Evolutionary conservation across 164 flowering plant species (phyloP).

Genomic region (Platanus orientalis): DNA sequence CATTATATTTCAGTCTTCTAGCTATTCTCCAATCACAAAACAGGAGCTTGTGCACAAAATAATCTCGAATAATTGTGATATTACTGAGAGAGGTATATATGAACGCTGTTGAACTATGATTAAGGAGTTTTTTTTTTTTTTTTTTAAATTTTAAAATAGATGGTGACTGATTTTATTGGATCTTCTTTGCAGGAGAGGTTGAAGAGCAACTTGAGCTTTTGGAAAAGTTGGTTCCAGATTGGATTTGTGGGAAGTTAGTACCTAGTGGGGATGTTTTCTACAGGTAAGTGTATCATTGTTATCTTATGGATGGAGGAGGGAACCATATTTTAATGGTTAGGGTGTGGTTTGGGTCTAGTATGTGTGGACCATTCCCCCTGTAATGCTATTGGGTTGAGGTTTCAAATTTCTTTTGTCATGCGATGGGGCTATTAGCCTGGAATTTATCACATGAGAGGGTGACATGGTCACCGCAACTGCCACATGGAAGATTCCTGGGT

Average conservation of each 20-base stretch:
- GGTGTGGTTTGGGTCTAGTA: no score
- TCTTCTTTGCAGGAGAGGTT: conserved; percentile 37
- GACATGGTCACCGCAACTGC: no score
- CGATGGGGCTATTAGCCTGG: no score
- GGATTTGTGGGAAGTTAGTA: conserved; percentile 46
- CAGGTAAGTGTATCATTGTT: conserved; percentile 33
- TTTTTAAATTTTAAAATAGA: neutral
- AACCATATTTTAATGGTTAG: no score
- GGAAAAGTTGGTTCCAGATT: conserved; percentile 59
- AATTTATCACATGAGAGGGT: no score
- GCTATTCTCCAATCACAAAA: conserved; percentile 46
- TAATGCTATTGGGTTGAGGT: no score
- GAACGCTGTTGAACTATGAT: neutral
- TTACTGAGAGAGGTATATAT: conserved; percentile 45
- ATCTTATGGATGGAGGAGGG: no score
- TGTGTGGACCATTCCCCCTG: no score
- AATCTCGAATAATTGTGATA: conserved; percentile 35
- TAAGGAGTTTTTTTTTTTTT: neutral
- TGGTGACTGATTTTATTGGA: neutral
- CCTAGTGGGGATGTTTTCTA: conserved; percentile 55
- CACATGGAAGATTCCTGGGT: no score
- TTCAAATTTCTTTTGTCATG: no score
- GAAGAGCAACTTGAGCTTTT: conserved; percentile 60
- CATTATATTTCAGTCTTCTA: conserved; percentile 40
- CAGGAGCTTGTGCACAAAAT: conserved; percentile 75